Percentiles rank a stretch among this genome's conserved stretches.
phyloP scores from a whole-genome alignment of 345 rosid genomes.

The Brassica carinata region DNA sequence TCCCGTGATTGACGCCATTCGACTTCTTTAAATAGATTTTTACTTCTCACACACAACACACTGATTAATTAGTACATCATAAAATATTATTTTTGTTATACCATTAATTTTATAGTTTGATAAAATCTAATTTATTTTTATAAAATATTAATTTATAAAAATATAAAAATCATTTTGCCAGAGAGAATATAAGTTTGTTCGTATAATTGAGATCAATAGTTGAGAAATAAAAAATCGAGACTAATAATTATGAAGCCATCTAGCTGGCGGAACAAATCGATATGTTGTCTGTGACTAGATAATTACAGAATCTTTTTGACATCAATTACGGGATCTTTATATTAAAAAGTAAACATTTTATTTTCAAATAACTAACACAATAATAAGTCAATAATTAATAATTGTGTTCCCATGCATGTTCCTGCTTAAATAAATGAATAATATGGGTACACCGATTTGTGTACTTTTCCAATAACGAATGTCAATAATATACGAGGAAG shows the following conservation, averaged over 20 bases:
- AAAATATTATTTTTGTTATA: neutral
- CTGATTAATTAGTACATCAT: too few species aligned
- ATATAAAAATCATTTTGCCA: neutral
- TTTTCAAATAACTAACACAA: neutral
- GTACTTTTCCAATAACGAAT: slow-evolving; percentile 22
- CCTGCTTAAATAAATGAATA: slow-evolving; percentile 9
- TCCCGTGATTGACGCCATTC: too few species aligned
- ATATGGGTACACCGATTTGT: slow-evolving; percentile 14
- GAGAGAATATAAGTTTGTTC: neutral
- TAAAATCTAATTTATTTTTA: too few species aligned
- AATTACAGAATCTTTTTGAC: slow-evolving; percentile 10
- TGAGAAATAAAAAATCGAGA: too few species aligned
- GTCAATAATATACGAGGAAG: slow-evolving; percentile 22
- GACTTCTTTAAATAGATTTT: too few species aligned
- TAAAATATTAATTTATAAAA: too few species aligned
- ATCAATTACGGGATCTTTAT: slow-evolving; percentile 7
- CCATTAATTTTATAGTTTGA: neutral
- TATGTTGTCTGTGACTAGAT: slow-evolving; percentile 26
- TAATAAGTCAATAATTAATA: slow-evolving; percentile 18
- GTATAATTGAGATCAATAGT: too few species aligned
- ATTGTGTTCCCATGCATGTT: slow-evolving; percentile 39
- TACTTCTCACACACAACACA: too few species aligned
- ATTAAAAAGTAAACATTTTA: neutral
- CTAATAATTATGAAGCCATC: neutral
- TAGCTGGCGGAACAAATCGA: slow-evolving; percentile 37